Evolutionary conservation across 1,284 basidiomycete genomes (phyloP), one percentile per base, ranked within the genome.

Genomic region (Stygiomarasmius scandens): DNA sequence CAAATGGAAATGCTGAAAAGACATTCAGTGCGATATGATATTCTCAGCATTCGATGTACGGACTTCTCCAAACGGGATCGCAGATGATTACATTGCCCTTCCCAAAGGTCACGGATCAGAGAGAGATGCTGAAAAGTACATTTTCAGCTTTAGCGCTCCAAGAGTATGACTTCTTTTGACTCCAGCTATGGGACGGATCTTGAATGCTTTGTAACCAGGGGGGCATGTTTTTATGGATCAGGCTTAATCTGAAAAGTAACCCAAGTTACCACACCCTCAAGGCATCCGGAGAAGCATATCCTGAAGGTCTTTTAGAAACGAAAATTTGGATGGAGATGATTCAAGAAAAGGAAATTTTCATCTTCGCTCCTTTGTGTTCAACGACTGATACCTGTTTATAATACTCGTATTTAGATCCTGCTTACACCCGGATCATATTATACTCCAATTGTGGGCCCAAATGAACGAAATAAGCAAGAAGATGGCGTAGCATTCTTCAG

Each of bases 171-270:
- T 6, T 32, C 29, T 12, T 5, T 32, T 32, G 29, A 32, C 29
- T n/a, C n/a, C n/a, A n/a, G n/a, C n/a, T 32, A 32, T 32, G 29
- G 6, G 5, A 32, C 12, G 29, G 29, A 32, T 32, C 12, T 32
- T 12, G 6, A 32, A 46, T 49, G 29, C 22, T 2, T 69, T n/a
- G n/a, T n/a, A n/a, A 70, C 2, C 57, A 72, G 57, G 73, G 71
- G 3, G 71, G 71, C 56, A 73, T 73, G 71, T 73, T 73, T 46
- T 63, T 74, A 5, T 73, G 71, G 71, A 67, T 73, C 60, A 72
- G 66, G 55, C 54, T 73, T 27, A 55, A 74, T 56, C 62, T 73
- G 47, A 60, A 66, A 29, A 63, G 59, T 12, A 74, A 74, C 27
- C 58, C 68, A 19, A 65, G 62, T 2, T 73, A 64, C 61, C 49